Percentiles rank a stretch among this genome's conserved stretches.
Evolutionary conservation across 257 asterid genomes (phyloP).

Genomic region (Plantago major): DNA sequence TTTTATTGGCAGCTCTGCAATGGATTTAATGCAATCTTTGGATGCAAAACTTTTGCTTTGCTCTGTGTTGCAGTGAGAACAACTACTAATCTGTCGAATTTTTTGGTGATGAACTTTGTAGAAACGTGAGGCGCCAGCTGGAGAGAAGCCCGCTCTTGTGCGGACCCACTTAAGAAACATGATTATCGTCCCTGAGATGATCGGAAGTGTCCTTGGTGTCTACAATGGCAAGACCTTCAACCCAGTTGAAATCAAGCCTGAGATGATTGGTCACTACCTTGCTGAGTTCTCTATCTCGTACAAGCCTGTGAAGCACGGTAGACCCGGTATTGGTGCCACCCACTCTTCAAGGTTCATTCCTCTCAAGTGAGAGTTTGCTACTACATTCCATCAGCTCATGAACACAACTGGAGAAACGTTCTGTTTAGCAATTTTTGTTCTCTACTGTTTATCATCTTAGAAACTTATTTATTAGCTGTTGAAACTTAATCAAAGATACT

Average conservation of each 20-base stretch:
- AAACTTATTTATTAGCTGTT: no score
- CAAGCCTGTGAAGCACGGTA: slow-evolving; percentile 88
- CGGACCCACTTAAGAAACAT: slow-evolving; percentile 79
- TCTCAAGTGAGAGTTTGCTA: slow-evolving; percentile 44
- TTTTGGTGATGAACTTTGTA: slow-evolving; percentile 10
- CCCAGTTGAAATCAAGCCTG: slow-evolving; percentile 78
- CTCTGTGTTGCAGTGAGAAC: no score
- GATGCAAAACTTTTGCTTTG: no score
- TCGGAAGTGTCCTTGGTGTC: slow-evolving; percentile 77
- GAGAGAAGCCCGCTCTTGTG: slow-evolving; percentile 77
- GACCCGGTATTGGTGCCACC: slow-evolving; percentile 95
- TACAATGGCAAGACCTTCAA: slow-evolving; percentile 83
- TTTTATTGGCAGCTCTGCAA: no score
- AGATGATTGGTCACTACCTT: slow-evolving; percentile 78
- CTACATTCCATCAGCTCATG: slow-evolving; percentile 10
- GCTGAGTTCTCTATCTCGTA: slow-evolving; percentile 85
- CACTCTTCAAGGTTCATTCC: slow-evolving; percentile 94
- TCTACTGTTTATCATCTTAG: neutral
- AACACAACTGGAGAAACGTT: slow-evolving; percentile 1
- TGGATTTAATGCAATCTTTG: no score
- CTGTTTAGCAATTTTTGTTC: slow-evolving; percentile 17
- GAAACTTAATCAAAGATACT: no score
- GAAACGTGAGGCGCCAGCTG: slow-evolving; percentile 80
- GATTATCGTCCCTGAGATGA: slow-evolving; percentile 88
- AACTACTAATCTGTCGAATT: neutral